Evolutionary conservation across 192 early-diverging fungal genomes (phyloP).

Genomic region (Dissophora globulifera): DNA sequence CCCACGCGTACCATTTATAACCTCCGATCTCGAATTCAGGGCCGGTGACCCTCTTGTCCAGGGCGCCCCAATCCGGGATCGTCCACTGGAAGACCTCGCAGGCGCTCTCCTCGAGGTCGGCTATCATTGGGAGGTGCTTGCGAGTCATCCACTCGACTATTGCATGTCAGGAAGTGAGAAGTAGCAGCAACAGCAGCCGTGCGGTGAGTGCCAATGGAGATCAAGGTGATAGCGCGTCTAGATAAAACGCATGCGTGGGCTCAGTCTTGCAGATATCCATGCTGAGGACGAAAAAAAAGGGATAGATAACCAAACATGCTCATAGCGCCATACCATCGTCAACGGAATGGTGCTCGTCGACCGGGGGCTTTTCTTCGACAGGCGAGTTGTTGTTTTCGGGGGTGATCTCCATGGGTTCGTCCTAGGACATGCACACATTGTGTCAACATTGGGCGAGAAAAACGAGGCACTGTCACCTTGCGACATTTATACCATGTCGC

Average conservation of each 20-base stretch:
- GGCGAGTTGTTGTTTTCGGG: conserved; percentile 26
- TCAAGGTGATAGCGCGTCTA: too few species aligned
- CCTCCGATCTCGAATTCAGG: conserved; percentile 60
- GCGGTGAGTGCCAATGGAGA: too few species aligned
- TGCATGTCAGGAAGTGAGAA: too few species aligned
- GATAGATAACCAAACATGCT: too few species aligned
- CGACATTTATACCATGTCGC: too few species aligned
- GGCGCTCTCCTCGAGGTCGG: conserved; percentile 52
- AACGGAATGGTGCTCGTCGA: conserved; percentile 33
- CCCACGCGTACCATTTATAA: conserved; percentile 55
- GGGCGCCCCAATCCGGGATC: conserved; percentile 46
- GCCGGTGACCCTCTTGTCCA: conserved; percentile 57
- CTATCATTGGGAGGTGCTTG: conserved; percentile 48
- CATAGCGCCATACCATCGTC: conserved; percentile 37
- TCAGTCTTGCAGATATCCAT: too few species aligned
- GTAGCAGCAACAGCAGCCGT: too few species aligned
- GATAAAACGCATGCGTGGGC: too few species aligned
- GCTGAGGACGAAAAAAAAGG: too few species aligned
- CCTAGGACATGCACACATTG: conserved; percentile 9
- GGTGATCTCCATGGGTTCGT: conserved; percentile 51
- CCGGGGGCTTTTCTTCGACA: conserved; percentile 44
- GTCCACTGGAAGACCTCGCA: conserved; percentile 55
- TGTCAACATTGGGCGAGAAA: neutral
- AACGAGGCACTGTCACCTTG: too few species aligned
- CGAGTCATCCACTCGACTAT: conserved; percentile 54